Base-by-base conservation (phyloP, 2,329 filamentous ascomycete genomes). In the Tolypocladium capitatum region DNA sequence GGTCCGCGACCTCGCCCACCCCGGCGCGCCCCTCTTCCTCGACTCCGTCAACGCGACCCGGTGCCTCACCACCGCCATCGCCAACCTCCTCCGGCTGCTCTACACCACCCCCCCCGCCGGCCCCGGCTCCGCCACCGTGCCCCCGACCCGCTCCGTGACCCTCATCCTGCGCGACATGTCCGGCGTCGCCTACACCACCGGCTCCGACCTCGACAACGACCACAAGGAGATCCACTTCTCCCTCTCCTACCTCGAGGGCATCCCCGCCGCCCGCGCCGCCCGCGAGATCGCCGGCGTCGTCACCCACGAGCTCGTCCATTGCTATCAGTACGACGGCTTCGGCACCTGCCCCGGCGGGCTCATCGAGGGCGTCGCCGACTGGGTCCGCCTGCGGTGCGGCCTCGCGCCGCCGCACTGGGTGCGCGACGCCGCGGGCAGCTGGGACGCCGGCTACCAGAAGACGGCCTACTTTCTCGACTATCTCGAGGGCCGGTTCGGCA, bases 221-320 rank as follows among this genome's bases (percentile, higher is more conserved):
- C 88, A 95, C 71, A 96, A 96, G 61, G 89, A 95, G 63, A 92
- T 96, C 52, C 88, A 96, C 67, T 75, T 97, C 64, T 89, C 81
- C 16, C 78, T 91, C 1, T 68, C 74, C 43, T 95, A 96, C 69
- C 80, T 95, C 55, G 59, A 68, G 40, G 56, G 60, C 42, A 69
- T 79, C 52, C 57, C 73, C 0, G 44, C 63, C 0, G 55, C 66
- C 11, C 72, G 74, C 44, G 66, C 68, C 13, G 53, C 61, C 24
- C 58, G 73, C 35, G 88, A 97, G 68, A 80, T 96, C 50, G 68
- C 78, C 18, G 92, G 92, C 36, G 89, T 97, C 1, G 65, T 97
- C 20, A 84, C 85, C 1, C 91, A 97, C 62, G 91, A 97, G 67
- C 82, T 96, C 52, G 91, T 97, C 14, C 92, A 97, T 68, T 96